phyloP scores from a whole-genome alignment of 305 asterid species.

The Fraxinus nigra region DNA sequence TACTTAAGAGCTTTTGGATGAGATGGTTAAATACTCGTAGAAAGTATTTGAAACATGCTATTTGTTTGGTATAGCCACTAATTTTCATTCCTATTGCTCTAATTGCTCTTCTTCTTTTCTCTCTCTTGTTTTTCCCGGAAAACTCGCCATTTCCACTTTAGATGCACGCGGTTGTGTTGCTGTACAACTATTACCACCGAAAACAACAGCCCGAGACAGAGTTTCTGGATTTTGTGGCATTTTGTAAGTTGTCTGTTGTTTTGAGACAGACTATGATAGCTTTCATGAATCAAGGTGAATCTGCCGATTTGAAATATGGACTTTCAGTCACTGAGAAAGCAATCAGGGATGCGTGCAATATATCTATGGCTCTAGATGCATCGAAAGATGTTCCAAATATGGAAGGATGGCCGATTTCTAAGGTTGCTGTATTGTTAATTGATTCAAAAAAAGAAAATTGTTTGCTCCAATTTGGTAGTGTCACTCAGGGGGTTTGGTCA shows the following conservation, averaged over 20 bases:
- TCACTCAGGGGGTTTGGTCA: conserved; percentile 65
- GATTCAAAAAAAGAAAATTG: conserved; percentile 57
- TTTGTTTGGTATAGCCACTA: background rate
- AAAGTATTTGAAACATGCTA: background rate
- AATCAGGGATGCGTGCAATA: conserved; percentile 58
- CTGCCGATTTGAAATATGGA: conserved; percentile 18
- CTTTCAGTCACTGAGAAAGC: conserved; percentile 62
- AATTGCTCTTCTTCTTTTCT: conserved; percentile 2
- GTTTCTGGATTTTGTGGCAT: conserved; percentile 40
- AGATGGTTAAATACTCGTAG: background rate
- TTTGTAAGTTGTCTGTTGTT: conserved; percentile 47
- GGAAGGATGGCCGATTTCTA: conserved; percentile 45
- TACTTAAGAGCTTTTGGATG: background rate
- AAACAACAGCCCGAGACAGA: conserved; percentile 41
- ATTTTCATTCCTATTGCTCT: conserved; percentile 3
- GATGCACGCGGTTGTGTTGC: conserved; percentile 80
- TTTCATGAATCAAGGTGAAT: conserved; percentile 39
- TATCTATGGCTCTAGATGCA: conserved; percentile 46
- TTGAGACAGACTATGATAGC: conserved; percentile 41
- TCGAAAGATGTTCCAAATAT: conserved; percentile 35
- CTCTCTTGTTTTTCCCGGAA: background rate
- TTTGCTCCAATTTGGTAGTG: conserved; percentile 33
- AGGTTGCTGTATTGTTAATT: conserved; percentile 55
- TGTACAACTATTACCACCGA: conserved; percentile 81
- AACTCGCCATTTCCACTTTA: conserved; percentile 17